Conservation (phyloP, 1,284 basidiomycete genomes). For the Apiotrichum siamense region DNA sequence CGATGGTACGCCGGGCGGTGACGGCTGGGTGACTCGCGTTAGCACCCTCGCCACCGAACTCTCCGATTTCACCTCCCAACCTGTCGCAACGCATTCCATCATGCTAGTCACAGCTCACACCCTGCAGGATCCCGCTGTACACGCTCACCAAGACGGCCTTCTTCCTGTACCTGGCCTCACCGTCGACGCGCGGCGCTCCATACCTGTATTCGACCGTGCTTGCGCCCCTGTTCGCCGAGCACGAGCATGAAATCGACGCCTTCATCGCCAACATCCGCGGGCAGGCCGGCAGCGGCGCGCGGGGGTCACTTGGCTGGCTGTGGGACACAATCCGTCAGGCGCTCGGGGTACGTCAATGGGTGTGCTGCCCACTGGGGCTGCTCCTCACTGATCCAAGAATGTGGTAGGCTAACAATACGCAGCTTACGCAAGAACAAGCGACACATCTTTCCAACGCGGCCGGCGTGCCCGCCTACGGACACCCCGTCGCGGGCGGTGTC, state of each 20-base stretch:
- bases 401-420: background rate
- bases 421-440: slow-evolving; percentile 13
- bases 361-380: too few relatives aligned
- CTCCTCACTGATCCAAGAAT: background rate
- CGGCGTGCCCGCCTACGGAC: background rate
- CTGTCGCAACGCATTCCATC: too few relatives aligned
- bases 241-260: slow-evolving; percentile 63
- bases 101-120: background rate
- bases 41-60: too few relatives aligned
- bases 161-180: slow-evolving; percentile 68
- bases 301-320: slow-evolving; percentile 29
- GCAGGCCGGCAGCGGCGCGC: slow-evolving; percentile 27
- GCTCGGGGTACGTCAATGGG: slow-evolving; percentile 34
- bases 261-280: slow-evolving; percentile 50
- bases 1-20: too few relatives aligned
- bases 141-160: slow-evolving; percentile 65
- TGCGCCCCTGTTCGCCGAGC: slow-evolving; percentile 59
- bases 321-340: slow-evolving; percentile 36
- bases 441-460: slow-evolving; percentile 2
- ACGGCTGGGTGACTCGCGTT: too few relatives aligned
- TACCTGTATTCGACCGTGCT: slow-evolving; percentile 63
- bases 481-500: slow-evolving; percentile 4
- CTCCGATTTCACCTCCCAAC: too few relatives aligned
- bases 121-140: slow-evolving; percentile 68
- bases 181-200: slow-evolving; percentile 61